Percentiles rank a stretch among this genome's conserved stretches.
Conservation (phyloP, 352 stramenopile species). For the Phytophthora syringae region DNA sequence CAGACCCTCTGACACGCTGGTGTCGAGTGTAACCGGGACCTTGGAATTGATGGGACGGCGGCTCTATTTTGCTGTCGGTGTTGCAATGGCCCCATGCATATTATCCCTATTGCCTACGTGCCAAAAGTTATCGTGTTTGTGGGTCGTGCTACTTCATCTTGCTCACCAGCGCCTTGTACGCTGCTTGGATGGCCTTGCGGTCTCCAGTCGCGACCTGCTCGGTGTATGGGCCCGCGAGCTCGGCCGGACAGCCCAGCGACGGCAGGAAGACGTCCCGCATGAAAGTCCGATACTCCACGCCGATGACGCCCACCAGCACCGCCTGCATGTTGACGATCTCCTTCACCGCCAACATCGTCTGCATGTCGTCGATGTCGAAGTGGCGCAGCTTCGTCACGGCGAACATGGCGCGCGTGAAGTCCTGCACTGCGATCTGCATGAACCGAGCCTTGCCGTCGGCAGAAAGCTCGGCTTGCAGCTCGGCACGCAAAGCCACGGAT, state of each 20-base stretch:
- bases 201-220: conserved; percentile 68
- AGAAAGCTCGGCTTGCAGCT: conserved; percentile 31
- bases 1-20: conserved; percentile 10
- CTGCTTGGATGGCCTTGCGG: conserved; percentile 64
- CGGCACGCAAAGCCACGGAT: conserved; percentile 35
- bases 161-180: conserved; percentile 73
- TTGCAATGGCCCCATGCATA: conserved; percentile 9
- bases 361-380: conserved; percentile 78
- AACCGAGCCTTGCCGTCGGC: conserved; percentile 53
- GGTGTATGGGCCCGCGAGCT: conserved; percentile 64
- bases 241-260: conserved; percentile 59
- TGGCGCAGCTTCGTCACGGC: conserved; percentile 62
- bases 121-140: conserved; percentile 30
- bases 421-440: conserved; percentile 66
- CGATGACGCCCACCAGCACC: conserved; percentile 59
- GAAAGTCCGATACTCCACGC: conserved; percentile 67
- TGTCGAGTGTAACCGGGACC: too few species aligned
- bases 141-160: conserved; percentile 43
- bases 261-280: conserved; percentile 71
- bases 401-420: conserved; percentile 82
- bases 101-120: conserved; percentile 25
- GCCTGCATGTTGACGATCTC: conserved; percentile 80
- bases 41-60: conserved; percentile 16
- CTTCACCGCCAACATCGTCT: conserved; percentile 70
- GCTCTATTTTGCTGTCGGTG: conserved; percentile 28